These are phyloP conservation scores for Globisporangium cylindrosporum DNA, from an alignment of 352 stramenopile species.

Conservation along the genomic window DNA sequence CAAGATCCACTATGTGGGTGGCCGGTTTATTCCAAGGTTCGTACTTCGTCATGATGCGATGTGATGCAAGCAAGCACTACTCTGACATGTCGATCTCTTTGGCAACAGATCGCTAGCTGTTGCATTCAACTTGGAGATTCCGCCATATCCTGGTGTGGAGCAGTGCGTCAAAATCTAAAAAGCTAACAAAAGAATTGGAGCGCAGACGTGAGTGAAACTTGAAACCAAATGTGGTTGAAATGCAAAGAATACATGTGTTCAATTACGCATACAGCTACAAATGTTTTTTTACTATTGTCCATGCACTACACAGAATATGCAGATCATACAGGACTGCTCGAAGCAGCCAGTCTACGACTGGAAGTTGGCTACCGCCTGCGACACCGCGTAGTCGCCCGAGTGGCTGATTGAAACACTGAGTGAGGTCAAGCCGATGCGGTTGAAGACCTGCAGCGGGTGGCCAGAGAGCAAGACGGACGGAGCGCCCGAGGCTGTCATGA, in stretches of 20 bases:
- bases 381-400: conserved; percentile 84
- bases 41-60: conserved; percentile 1
- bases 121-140: conserved; percentile 63
- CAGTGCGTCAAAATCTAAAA: conserved; percentile 53
- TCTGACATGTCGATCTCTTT: conserved; percentile 5
- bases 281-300: not conserved
- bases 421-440: conserved; percentile 64
- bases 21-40: conserved; percentile 93
- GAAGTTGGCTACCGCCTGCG: conserved; percentile 78
- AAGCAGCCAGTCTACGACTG: conserved; percentile 23
- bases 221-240: not conserved
- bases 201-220: not conserved
- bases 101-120: conserved; percentile 44
- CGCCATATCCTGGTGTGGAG: conserved; percentile 52
- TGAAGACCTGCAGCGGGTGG: conserved; percentile 74
- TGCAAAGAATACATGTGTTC: conserved; percentile 11
- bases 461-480: conserved; percentile 77
- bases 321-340: conserved; percentile 17
- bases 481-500: conserved; percentile 73
- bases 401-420: conserved; percentile 89
- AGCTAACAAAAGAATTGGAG: not conserved
- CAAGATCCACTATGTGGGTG: conserved; percentile 94
- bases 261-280: conserved; percentile 10
- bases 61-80: not conserved
- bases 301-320: conserved; percentile 1